phyloP scores from a whole-genome alignment of 768 basidiomycete genomes.

The Phylloporus sp. region DNA sequence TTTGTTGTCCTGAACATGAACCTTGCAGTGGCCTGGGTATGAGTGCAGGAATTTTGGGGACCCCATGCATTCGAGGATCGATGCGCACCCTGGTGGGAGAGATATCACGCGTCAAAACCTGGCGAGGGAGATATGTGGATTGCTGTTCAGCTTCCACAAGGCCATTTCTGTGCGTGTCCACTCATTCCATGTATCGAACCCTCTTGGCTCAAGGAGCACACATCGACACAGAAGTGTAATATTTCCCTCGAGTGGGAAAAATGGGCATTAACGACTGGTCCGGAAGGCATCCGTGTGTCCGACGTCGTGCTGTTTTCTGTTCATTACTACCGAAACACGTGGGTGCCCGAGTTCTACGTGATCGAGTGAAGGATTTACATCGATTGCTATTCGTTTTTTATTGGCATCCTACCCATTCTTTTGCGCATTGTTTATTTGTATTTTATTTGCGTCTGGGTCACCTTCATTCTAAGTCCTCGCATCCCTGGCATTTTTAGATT shows the following conservation, averaged over 20 bases:
- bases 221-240: constrained; percentile 2
- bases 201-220: background rate
- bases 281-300: constrained; percentile 12
- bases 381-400: background rate
- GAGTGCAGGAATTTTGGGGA: background rate
- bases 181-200: background rate
- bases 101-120: constrained; percentile 21
- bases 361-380: constrained; percentile 11
- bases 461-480: background rate
- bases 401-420: background rate
- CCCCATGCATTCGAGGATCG: constrained; percentile 14
- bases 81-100: constrained; percentile 1
- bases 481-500: background rate
- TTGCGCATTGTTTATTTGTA: constrained; percentile 2
- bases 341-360: constrained; percentile 30
- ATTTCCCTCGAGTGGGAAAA: constrained; percentile 12
- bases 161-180: constrained; percentile 6
- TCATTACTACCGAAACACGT: constrained; percentile 27
- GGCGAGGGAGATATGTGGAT: constrained; percentile 13
- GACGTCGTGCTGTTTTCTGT: constrained; percentile 21
- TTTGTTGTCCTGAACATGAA: background rate
- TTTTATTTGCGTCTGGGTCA: background rate
- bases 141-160: constrained; percentile 10
- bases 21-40: constrained; percentile 25
- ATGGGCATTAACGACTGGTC: constrained; percentile 17